These are phyloP conservation scores for Paraphaeosphaeria sporulosa DNA, from an alignment of 2,329 filamentous ascomycete species.

Conservation along the genomic window DNA sequence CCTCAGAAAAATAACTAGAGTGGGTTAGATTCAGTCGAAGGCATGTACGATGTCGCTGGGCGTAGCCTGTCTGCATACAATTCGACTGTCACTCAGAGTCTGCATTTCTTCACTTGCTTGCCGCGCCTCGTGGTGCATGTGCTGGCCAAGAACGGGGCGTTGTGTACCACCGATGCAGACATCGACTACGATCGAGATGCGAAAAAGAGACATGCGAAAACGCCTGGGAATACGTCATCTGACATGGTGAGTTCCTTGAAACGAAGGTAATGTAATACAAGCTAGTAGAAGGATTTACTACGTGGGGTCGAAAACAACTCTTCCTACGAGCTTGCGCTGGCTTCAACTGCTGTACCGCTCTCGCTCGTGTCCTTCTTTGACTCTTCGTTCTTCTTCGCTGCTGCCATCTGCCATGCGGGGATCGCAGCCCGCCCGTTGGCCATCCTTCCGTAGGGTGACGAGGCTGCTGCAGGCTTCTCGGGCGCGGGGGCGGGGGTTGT, in stretches of 20 bases:
- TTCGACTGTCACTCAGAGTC: too few relatives aligned
- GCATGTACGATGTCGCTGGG: too few relatives aligned
- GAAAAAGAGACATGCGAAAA: background rate
- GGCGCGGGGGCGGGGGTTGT: slow-evolving; percentile 30
- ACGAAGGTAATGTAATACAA: slow-evolving; percentile 11
- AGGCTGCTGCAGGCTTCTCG: slow-evolving; percentile 35
- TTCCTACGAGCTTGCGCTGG: slow-evolving; percentile 35
- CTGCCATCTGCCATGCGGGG: slow-evolving; percentile 63
- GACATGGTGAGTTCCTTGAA: background rate
- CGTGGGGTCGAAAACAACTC: background rate
- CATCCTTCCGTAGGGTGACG: slow-evolving; percentile 43
- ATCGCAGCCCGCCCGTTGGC: slow-evolving; percentile 54
- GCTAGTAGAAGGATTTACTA: slow-evolving; percentile 4
- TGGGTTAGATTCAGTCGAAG: too few relatives aligned
- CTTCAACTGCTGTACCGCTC: slow-evolving; percentile 47
- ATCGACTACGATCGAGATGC: background rate
- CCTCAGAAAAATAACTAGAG: background rate
- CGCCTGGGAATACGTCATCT: background rate
- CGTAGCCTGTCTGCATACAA: too few relatives aligned
- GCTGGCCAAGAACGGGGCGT: background rate
- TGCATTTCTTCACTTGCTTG: background rate
- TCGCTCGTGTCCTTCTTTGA: slow-evolving; percentile 53
- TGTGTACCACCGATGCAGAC: background rate
- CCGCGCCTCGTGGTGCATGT: background rate
- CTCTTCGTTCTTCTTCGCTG: slow-evolving; percentile 55